Evolutionary conservation across 306 rosid species (phyloP).

Genomic region (Cucurbita pepo): DNA sequence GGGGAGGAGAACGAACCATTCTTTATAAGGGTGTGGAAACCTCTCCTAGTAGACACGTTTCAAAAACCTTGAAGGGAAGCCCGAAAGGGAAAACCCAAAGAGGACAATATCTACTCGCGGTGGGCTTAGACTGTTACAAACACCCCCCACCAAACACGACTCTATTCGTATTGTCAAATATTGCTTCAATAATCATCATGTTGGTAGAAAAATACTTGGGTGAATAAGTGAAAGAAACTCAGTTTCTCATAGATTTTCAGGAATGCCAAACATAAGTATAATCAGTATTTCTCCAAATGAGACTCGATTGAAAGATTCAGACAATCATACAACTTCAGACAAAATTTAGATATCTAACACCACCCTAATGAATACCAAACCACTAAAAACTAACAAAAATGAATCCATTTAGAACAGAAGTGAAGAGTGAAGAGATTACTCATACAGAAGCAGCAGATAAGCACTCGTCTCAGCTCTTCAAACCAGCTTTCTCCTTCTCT

Average conservation of each 20-base stretch:
- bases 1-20: too few species aligned
- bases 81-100: too few species aligned
- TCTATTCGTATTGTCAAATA: neutral
- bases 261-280: neutral
- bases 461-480: slow-evolving; percentile 21
- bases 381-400: slow-evolving; percentile 1
- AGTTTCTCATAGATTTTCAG: neutral
- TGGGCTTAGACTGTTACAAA: too few species aligned
- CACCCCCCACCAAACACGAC: neutral
- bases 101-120: too few species aligned
- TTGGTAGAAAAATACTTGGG: neutral
- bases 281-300: neutral
- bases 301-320: neutral
- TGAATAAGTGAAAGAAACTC: neutral
- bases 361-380: neutral
- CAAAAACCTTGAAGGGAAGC: too few species aligned
- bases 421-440: neutral
- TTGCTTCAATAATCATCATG: neutral
- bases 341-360: neutral
- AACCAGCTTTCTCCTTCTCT: slow-evolving; percentile 21
- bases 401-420: neutral
- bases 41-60: too few species aligned
- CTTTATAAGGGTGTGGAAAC: too few species aligned
- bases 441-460: neutral
- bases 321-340: neutral